These are phyloP conservation scores for Paramecium biaurelia DNA, from an alignment of 73 alveolate species.

Conservation along the genomic window DNA sequence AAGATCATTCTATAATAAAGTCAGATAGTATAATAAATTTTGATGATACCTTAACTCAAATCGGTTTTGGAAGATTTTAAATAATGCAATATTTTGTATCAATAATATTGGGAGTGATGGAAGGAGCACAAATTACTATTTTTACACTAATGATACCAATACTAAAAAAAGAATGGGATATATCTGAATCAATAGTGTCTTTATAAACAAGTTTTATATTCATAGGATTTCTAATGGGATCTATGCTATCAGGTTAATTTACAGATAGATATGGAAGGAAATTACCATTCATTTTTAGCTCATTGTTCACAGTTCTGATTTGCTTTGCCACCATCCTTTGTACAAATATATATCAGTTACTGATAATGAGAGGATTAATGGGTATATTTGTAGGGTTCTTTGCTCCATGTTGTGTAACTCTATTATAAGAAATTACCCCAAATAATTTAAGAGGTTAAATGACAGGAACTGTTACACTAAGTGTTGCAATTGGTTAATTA, in stretches of 20 bases:
- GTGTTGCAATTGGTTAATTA: constrained; percentile 54
- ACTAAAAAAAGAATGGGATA: constrained; percentile 54
- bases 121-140: constrained; percentile 60
- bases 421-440: constrained; percentile 56
- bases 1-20: background rate
- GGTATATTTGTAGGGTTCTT: constrained; percentile 60
- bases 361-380: constrained; percentile 50
- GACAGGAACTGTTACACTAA: constrained; percentile 52
- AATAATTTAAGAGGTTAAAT: constrained; percentile 35
- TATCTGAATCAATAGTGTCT: constrained; percentile 2
- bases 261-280: constrained; percentile 63
- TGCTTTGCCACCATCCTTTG: constrained; percentile 30
- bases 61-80: constrained; percentile 57
- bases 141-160: constrained; percentile 57
- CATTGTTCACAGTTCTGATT: constrained; percentile 2
- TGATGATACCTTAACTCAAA: constrained; percentile 52
- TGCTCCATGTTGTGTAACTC: constrained; percentile 60
- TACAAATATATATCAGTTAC: constrained; percentile 30
- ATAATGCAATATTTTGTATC: constrained; percentile 3
- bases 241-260: constrained; percentile 54
- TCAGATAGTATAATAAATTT: constrained; percentile 18
- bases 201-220: constrained; percentile 58
- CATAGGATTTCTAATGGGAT: constrained; percentile 57
- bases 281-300: constrained; percentile 13
- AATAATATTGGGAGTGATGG: constrained; percentile 46